Percentiles rank a stretch among this genome's conserved stretches.
Conservation (phyloP, 2,329 filamentous ascomycete genomes). For the Fusarium sp. region DNA sequence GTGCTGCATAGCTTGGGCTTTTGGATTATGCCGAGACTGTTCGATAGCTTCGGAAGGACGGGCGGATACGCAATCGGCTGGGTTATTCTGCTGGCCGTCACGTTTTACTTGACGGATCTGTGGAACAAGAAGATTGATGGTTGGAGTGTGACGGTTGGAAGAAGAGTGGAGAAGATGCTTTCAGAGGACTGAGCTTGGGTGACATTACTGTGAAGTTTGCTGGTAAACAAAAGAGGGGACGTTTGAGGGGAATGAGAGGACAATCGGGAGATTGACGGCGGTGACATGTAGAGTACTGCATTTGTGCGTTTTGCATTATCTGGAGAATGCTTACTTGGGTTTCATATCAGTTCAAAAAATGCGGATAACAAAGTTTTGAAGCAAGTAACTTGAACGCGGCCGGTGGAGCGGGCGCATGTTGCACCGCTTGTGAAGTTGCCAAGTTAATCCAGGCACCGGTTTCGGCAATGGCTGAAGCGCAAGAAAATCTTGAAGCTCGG, state of each 20-base stretch:
- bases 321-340: not conserved
- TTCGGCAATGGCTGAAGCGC: not conserved
- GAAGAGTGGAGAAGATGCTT: slow-evolving; percentile 45
- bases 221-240: not conserved
- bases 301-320: not conserved
- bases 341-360: not conserved
- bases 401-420: not conserved
- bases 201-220: not conserved
- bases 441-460: not conserved
- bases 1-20: slow-evolving; percentile 69
- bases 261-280: not conserved
- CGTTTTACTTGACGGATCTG: slow-evolving; percentile 48
- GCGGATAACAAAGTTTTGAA: not conserved
- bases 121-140: slow-evolving; percentile 50
- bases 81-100: slow-evolving; percentile 42
- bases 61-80: slow-evolving; percentile 47
- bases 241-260: not conserved
- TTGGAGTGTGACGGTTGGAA: slow-evolving; percentile 51
- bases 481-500: not conserved
- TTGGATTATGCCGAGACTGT: slow-evolving; percentile 59
- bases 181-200: slow-evolving; percentile 8
- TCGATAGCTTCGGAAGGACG: slow-evolving; percentile 47
- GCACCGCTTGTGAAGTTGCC: not conserved
- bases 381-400: not conserved
- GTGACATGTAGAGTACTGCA: not conserved